Evolutionary conservation across 2,329 filamentous ascomycete genomes (phyloP), one percentile per base, ranked within the genome.

Genomic region (Myriosclerotinia curreyana): DNA sequence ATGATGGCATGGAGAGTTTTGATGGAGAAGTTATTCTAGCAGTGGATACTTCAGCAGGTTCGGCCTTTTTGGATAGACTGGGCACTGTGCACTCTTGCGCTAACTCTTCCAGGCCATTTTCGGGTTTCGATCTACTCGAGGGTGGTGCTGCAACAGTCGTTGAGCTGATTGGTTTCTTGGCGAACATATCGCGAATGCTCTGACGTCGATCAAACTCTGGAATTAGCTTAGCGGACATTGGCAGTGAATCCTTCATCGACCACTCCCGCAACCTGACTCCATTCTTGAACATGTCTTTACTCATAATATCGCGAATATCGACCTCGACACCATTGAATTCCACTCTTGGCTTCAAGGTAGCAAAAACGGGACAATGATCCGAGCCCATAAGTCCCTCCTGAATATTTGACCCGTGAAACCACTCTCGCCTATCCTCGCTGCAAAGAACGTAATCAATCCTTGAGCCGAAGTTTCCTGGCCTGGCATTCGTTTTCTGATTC

Each of bases 291-390:
- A 90, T 83, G 11, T 86, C 89, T 1, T 90, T 88, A 69, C 95
- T 97, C 82, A 97, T 84, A 59, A 95, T 75, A 72, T 97, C 92
- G 36, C 81, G 76, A 3, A 92, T 78, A 69, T 86, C 75, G 3
- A 82, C 74, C 53, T 83, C 76, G 52, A 78, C 71, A 0, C 79
- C 82, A 17, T 81, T 76, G 7, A 83, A 69, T 0, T 73, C 71
- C 2, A 96, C 83, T 2, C 73, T 79, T 44, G 93, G 85, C 22
- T 87, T 85, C 31, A 96, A 80, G 3, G 83, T 82, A 0, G 88
- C 92, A 75, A 89, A 98, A 1, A 98, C 94, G 0, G 95, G 95
- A 71, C 95, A 99, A 75, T 99, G 95, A 73, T 99, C 95, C 1
- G 94, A 98, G 0, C 95, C 95, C 83, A 96, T 89, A 28, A 98